Conservation (phyloP, 768 basidiomycete species). For the Polyporus arcularius region DNA sequence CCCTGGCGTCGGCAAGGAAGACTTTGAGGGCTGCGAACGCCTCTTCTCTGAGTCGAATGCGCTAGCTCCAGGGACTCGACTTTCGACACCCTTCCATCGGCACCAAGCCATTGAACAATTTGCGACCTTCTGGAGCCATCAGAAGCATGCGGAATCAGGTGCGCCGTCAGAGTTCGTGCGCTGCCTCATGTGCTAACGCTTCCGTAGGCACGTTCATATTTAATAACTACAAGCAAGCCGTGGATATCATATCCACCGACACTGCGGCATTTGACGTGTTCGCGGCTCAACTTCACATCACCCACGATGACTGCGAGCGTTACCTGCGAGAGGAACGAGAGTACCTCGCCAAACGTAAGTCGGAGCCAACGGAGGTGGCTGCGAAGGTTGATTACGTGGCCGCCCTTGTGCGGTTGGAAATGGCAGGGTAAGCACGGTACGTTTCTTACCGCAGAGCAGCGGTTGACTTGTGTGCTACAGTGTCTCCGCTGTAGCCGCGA, state of each 20-base stretch:
- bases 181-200: no score
- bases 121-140: conserved; percentile 22
- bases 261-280: not conserved
- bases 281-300: not conserved
- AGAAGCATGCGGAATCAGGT: conserved; percentile 29
- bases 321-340: conserved; percentile 18
- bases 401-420: conserved; percentile 1
- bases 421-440: not conserved
- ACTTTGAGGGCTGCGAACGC: conserved; percentile 33
- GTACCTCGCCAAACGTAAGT: conserved; percentile 12
- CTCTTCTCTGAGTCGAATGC: conserved; percentile 29
- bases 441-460: no score
- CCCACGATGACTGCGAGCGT: conserved; percentile 5
- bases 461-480: no score
- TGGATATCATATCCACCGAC: conserved; percentile 1
- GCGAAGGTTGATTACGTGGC: conserved; percentile 17
- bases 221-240: conserved; percentile 15
- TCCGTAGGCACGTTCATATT: conserved; percentile 15
- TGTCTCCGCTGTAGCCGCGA: no score
- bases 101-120: conserved; percentile 29
- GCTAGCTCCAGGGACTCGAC: conserved; percentile 22
- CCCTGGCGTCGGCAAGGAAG: conserved; percentile 26
- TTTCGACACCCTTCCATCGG: conserved; percentile 30
- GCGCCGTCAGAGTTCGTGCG: not conserved
- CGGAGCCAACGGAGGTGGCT: conserved; percentile 12